phyloP scores from a whole-genome alignment of 371 early-diverging fungal genomes.

The Rhizomucor miehei region DNA sequence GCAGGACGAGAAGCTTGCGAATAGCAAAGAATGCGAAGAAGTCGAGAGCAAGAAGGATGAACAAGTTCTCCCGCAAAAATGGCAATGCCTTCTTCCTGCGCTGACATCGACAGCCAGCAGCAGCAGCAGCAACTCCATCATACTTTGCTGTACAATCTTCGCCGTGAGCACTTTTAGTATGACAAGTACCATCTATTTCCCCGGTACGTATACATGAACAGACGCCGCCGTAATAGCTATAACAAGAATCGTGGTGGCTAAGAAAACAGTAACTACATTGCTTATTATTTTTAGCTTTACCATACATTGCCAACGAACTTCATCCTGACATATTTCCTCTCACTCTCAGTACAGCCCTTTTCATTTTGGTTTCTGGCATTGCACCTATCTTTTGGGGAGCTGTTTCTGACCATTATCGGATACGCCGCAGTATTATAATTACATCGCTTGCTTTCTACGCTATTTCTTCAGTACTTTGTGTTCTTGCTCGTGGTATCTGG shows the following conservation, averaged over 20 bases:
- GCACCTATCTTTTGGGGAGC: constrained; percentile 66
- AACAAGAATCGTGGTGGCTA: background rate
- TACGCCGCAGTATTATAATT: constrained; percentile 57
- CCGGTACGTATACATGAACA: constrained; percentile 9
- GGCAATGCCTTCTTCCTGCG: no score
- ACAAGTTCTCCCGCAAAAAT: no score
- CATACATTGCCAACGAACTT: constrained; percentile 44
- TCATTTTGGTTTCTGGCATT: constrained; percentile 56
- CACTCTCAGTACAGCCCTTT: constrained; percentile 54
- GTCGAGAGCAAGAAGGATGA: no score
- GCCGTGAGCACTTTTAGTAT: no score
- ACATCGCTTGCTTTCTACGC: constrained; percentile 56
- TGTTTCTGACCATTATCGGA: constrained; percentile 56
- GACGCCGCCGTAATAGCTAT: no score
- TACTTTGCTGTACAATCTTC: no score
- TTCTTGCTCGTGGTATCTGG: constrained; percentile 55
- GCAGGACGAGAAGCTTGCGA: no score
- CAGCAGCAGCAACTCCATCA: no score
- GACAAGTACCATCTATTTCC: constrained; percentile 9
- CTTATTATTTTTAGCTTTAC: constrained; percentile 30
- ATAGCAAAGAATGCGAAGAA: no score
- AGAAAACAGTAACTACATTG: background rate
- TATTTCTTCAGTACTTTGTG: constrained; percentile 64
- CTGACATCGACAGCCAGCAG: no score
- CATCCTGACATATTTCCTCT: constrained; percentile 44